Base-by-base conservation (phyloP, 2,329 filamentous ascomycete species). In the Ophiostoma australiae region DNA sequence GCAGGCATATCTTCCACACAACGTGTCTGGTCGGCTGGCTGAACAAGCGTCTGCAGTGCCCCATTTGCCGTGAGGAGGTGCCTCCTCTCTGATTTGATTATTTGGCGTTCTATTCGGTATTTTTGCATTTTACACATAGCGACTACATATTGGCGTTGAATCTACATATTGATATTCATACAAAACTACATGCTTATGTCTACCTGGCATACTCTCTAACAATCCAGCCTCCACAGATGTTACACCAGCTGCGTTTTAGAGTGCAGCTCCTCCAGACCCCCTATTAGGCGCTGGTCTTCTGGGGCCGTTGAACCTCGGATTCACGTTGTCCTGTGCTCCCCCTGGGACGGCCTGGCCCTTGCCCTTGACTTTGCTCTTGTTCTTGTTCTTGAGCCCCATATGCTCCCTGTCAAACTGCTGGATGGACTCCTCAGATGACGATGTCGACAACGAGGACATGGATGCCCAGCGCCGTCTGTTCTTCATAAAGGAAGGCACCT, bases 11-110 rank as follows among this genome's bases (percentile, higher is more conserved):
- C 68, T 99, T 99, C 79, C 95, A 99, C 78, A 95, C 90, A 71
- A 84, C 86, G 41, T 99, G 95, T 80, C 82, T 99, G 75, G 94
- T 98, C 81, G 93, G 93, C 55, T 98, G 95, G 95, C 95, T 99
- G 91, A 87, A 92, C 78, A 93, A 96, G 79, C 83, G 94, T 72
- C 80, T 99, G 77, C 93, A 97, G 81, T 99, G 95, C 81, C 95
- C 95, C 0, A 97, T 97, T 75, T 98, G 95, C 80, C 86, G 95
- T 75, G 94, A 97, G 81, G 90, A 91, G 72, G 80, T 98, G 76
- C 94, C 94, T 69, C 92, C 94, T 63, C 80, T 97, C 78, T 97
- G 13, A 13, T 17, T 15, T 35, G 2, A 8, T 15, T 58, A 8
- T 66, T 33, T 39, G 44, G 20, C 20, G 20, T 48, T 48, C 17